A percentile compares a stretch with the other conserved stretches of the same genome.
Conservation (phyloP, 2,329 filamentous ascomycete species). For the Bipolaris gigantea region DNA sequence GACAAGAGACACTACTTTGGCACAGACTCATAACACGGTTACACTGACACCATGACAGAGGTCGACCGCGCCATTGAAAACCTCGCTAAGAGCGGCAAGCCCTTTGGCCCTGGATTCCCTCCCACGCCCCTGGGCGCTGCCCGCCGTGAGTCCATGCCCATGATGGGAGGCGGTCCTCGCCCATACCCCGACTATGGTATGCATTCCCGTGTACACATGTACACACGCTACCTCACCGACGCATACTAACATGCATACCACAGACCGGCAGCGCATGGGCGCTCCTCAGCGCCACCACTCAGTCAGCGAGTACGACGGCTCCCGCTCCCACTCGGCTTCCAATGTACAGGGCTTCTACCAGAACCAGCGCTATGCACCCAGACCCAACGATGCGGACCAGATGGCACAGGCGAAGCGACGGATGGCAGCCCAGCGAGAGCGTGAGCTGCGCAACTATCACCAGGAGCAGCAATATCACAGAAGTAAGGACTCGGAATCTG, state of each 20-base stretch:
- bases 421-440: conserved; percentile 98
- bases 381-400: conserved; percentile 90
- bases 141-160: conserved; percentile 80
- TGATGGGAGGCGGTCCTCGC: conserved; percentile 59
- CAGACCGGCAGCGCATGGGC: conserved; percentile 66
- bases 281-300: conserved; percentile 76
- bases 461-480: conserved; percentile 99
- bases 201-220: conserved; percentile 5
- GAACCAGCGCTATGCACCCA: conserved; percentile 85
- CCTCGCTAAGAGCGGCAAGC: conserved; percentile 93
- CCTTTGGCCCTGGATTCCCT: conserved; percentile 60
- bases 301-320: conserved; percentile 78
- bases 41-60: conserved; percentile 60
- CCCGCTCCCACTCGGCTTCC: conserved; percentile 70
- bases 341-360: conserved; percentile 95
- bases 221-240: not conserved
- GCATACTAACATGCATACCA: conserved; percentile 12
- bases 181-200: conserved; percentile 63
- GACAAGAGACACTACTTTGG: not conserved
- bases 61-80: conserved; percentile 96
- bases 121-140: conserved; percentile 48
- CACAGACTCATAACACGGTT: not conserved
- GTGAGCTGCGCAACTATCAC: conserved; percentile 98
- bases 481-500: conserved; percentile 86
- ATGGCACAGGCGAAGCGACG: conserved; percentile 99